These are phyloP conservation scores for Agapanthus africanus DNA, from an alignment of 106 monocot species.

Conservation along the genomic window DNA sequence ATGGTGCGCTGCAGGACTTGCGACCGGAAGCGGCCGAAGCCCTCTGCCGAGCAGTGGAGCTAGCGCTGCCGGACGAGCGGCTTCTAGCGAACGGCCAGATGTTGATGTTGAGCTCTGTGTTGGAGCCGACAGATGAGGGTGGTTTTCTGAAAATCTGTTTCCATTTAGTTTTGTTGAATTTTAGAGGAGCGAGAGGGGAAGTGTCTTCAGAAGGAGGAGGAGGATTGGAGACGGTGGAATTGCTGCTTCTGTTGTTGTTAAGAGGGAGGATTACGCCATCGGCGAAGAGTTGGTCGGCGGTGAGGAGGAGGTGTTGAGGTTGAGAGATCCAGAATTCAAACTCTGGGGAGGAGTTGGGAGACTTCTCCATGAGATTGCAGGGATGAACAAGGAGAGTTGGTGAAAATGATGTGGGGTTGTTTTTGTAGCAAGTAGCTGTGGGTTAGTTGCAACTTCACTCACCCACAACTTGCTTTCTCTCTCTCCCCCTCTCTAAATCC, in stretches of 20 bases:
- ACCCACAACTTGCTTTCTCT: too few relatives aligned
- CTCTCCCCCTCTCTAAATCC: too few relatives aligned
- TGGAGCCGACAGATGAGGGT: background rate
- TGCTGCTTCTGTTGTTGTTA: conserved; percentile 7
- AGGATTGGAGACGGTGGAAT: background rate
- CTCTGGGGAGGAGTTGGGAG: conserved; percentile 13
- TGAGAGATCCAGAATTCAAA: conserved; percentile 49
- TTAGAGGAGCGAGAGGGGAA: background rate
- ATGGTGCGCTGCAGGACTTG: conserved; percentile 41
- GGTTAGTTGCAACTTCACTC: too few relatives aligned
- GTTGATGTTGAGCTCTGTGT: conserved; percentile 43
- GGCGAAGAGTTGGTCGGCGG: conserved; percentile 65
- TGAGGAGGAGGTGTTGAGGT: conserved; percentile 24
- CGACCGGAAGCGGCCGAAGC: conserved; percentile 8
- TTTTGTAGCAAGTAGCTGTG: too few relatives aligned
- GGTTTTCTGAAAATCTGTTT: conserved; percentile 26
- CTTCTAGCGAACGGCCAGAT: conserved; percentile 69
- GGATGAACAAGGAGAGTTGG: background rate
- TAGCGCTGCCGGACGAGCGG: conserved; percentile 41
- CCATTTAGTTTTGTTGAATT: conserved; percentile 23
- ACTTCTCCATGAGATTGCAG: background rate
- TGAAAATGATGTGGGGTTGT: background rate
- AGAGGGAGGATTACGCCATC: conserved; percentile 55
- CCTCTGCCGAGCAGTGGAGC: background rate
- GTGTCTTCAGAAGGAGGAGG: background rate